Evolutionary conservation across 1,284 basidiomycete species (phyloP).

Genomic region (Puccinia sorghi): DNA sequence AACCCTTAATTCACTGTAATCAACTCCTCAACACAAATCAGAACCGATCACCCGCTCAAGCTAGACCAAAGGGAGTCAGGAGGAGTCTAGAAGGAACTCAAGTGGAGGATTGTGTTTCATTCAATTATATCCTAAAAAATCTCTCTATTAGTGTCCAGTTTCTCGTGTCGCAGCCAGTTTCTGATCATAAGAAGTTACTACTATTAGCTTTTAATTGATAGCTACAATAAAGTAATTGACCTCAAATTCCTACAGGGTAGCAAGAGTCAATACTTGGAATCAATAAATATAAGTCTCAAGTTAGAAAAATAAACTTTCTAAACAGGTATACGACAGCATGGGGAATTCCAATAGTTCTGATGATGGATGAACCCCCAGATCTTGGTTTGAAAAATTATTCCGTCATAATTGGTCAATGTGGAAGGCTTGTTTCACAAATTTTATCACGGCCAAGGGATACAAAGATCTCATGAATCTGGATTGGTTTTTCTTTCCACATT

Average conservation of each 20-base stretch:
- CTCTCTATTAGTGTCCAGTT: too few species aligned
- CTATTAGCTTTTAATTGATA: not conserved
- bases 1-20: too few species aligned
- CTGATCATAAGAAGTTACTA: not conserved
- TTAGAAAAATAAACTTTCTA: not conserved
- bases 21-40: too few species aligned
- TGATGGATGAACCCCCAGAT: not conserved
- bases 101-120: too few species aligned
- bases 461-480: not conserved
- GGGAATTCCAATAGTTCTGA: not conserved
- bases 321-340: not conserved
- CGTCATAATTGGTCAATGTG: not conserved
- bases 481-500: not conserved
- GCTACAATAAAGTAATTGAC: not conserved
- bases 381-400: not conserved
- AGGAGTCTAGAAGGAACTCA: too few species aligned
- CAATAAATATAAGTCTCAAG: not conserved
- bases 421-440: not conserved
- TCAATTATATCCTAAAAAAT: too few species aligned
- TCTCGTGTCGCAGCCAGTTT: too few species aligned
- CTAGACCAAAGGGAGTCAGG: too few species aligned
- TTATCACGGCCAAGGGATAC: not conserved
- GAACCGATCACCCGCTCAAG: too few species aligned
- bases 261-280: not conserved
- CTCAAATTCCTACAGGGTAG: not conserved